A percentile compares a stretch with the other conserved stretches of the same genome.
phyloP scores from a whole-genome alignment of 441 rosid species.

The Eruca vesicaria region DNA sequence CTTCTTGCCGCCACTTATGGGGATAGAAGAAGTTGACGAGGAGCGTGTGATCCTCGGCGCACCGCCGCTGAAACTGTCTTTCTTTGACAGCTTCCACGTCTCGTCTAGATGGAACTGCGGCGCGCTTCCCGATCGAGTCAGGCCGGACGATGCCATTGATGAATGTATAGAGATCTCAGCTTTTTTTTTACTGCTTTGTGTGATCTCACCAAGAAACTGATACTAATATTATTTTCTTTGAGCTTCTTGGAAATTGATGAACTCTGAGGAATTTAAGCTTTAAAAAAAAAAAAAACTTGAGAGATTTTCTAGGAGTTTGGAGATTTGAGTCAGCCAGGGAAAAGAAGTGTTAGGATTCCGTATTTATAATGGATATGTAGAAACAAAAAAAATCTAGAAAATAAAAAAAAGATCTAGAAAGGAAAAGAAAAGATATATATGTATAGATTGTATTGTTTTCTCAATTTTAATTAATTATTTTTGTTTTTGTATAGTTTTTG shows the following conservation, averaged over 20 bases:
- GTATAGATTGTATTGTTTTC: not conserved
- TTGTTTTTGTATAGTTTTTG: not conserved
- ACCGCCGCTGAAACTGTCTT: constrained; percentile 38
- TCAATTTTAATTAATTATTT: not conserved
- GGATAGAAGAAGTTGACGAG: constrained; percentile 44
- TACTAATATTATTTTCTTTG: not conserved
- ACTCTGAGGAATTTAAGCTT: not conserved
- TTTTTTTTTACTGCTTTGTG: too few species aligned
- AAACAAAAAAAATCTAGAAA: not conserved
- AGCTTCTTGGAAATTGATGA: not conserved
- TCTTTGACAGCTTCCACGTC: constrained; percentile 77
- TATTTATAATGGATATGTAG: constrained; percentile 50
- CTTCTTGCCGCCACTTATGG: constrained; percentile 44
- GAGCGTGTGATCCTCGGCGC: constrained; percentile 38
- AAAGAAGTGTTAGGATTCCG: constrained; percentile 9
- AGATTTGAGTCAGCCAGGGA: constrained; percentile 21
- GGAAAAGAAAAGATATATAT: not conserved
- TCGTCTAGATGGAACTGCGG: constrained; percentile 58
- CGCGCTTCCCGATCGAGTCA: constrained; percentile 45
- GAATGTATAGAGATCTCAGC: too few species aligned
- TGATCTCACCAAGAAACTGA: not conserved
- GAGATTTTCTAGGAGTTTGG: not conserved
- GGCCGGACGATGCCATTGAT: constrained; percentile 35
- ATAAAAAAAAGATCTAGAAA: not conserved
- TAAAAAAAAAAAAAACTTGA: constrained; percentile 9